phyloP scores from a whole-genome alignment of 2,329 filamentous ascomycete species.

The Hypoxylon sp. region DNA sequence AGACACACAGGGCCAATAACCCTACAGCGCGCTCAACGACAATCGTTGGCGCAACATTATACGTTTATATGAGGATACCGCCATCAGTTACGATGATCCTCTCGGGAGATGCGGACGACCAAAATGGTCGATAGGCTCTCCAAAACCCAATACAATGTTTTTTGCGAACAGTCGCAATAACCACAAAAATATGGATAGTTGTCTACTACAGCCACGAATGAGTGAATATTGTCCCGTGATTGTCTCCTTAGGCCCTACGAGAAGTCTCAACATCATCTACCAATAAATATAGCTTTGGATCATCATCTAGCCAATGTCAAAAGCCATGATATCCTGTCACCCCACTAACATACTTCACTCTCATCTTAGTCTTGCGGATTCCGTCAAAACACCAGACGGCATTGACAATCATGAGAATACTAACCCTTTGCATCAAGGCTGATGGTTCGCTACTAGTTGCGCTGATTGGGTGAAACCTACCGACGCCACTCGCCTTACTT shows the following conservation, averaged over 20 bases:
- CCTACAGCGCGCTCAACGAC: constrained; percentile 43
- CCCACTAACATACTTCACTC: constrained; percentile 7
- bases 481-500: constrained; percentile 56
- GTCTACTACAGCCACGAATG: constrained; percentile 18
- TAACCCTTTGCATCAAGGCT: constrained; percentile 28
- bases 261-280: constrained; percentile 30
- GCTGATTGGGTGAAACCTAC: constrained; percentile 49
- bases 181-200: constrained; percentile 34
- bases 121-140: constrained; percentile 48
- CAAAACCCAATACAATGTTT: constrained; percentile 52
- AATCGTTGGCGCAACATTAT: constrained; percentile 48
- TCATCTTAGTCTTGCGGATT: constrained; percentile 20
- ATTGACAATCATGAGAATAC: constrained; percentile 32
- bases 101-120: constrained; percentile 43
- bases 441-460: constrained; percentile 26
- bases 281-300: constrained; percentile 3
- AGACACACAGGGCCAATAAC: constrained; percentile 52
- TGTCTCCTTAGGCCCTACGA: constrained; percentile 19
- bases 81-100: constrained; percentile 47
- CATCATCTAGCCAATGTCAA: constrained; percentile 11
- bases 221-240: constrained; percentile 32
- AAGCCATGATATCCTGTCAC: constrained; percentile 5
- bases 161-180: constrained; percentile 46
- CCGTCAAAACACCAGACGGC: constrained; percentile 10
- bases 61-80: constrained; percentile 52